Base-by-base conservation (phyloP, 257 asterid genomes). In the Apocynum venetum region DNA sequence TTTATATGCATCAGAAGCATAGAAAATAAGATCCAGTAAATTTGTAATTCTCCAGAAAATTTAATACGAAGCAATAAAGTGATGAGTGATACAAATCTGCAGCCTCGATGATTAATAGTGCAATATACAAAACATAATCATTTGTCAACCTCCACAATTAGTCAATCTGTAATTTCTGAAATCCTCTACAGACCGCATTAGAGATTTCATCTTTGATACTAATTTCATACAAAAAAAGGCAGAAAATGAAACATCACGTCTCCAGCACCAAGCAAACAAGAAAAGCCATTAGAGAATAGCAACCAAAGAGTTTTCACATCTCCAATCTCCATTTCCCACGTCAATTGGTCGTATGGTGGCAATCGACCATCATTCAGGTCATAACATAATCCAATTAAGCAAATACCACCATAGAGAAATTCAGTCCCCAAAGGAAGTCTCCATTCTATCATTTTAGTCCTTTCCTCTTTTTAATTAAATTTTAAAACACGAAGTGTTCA, bases 291-390 rank as follows among this genome's bases (percentile, higher is more conserved):
- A 60, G 40, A 60, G 9, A 6, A 60, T 31, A 36, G 20, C 72
- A 66, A 66, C 41, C 73, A 17, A 44, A 53, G 38, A 41, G 52
- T 38, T 43, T 67, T 41, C 35, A 10, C 36, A 6, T 67, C 52
- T 67, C 72, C 15, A 67, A 67, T 43, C 72, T 67, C 72, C 36
- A 19, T 19, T 8, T 67, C 35, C 72, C 72, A 41, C 4, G 71
- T 36, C 43, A 63, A 63, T 36, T 2, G 43, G 3, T 63, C 3
- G 20, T 36, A 61, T 63, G 0, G 8, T 3, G 46, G 44, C 43
- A 63, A 63, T 19, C 20, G 40, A 63, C 31, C 35, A 66, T 41
- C 51, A 15, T 66, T 66, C 31, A n/a, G 4, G 8, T 38, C 48
- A 65, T 36, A 13, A 65, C 19, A 25, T 17, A 66, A 67, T 43